These are phyloP conservation scores for Agaricus subrufescens DNA, from an alignment of 768 basidiomycete species.

Conservation along the genomic window DNA sequence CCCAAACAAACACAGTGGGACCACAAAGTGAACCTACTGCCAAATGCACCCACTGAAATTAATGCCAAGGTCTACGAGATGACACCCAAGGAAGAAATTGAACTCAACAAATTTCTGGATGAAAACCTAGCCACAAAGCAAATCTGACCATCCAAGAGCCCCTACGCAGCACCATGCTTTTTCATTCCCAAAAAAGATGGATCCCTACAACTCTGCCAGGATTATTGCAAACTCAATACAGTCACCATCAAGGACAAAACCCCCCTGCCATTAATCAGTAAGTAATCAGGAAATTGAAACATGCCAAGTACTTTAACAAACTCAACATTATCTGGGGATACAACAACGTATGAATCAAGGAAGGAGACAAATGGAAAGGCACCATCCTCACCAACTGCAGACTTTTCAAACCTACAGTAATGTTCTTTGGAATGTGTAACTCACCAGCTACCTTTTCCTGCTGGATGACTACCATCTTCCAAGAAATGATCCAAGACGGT, in stretches of 20 bases:
- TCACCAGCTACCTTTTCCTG: background rate
- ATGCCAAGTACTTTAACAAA: constrained; percentile 6
- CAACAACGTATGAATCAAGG: constrained; percentile 34
- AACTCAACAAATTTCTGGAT: constrained; percentile 13
- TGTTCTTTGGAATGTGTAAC: constrained; percentile 10
- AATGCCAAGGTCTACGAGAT: too few relatives aligned
- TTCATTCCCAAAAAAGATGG: constrained; percentile 22
- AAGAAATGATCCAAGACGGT: background rate
- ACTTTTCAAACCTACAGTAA: constrained; percentile 25
- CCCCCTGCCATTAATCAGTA: constrained; percentile 23
- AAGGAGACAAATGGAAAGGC: constrained; percentile 36
- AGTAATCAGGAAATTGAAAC: constrained; percentile 7
- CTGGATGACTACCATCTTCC: constrained; percentile 9
- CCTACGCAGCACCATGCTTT: constrained; percentile 10
- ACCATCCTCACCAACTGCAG: constrained; percentile 23
- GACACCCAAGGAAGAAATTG: too few relatives aligned
- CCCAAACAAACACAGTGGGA: too few relatives aligned
- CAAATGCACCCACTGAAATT: too few relatives aligned
- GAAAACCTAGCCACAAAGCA: constrained; percentile 20
- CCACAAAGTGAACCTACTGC: too few relatives aligned
- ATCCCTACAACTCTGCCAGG: constrained; percentile 17
- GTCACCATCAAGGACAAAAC: constrained; percentile 26
- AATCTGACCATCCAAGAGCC: constrained; percentile 24
- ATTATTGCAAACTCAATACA: constrained; percentile 27
- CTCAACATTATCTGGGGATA: constrained; percentile 7